Conservation (phyloP, 352 stramenopile genomes). For the Globisporangium splendens region DNA sequence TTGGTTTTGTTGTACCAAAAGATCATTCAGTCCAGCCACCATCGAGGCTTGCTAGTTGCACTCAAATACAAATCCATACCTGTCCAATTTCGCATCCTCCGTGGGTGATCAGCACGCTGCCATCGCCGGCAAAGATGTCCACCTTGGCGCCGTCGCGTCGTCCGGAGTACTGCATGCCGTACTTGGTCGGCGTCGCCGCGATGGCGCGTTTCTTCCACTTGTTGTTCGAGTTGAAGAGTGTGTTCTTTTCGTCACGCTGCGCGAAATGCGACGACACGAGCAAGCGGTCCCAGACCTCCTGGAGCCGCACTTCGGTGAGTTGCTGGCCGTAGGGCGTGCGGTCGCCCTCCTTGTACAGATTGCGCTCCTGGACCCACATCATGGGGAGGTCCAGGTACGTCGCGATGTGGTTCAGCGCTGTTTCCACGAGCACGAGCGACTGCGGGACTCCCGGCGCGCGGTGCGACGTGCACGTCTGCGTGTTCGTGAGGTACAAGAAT, state of each 20-base stretch:
- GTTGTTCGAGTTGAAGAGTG: slow-evolving; percentile 90
- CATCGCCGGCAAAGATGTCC: slow-evolving; percentile 63
- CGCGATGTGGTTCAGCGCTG: slow-evolving; percentile 94
- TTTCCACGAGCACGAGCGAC: slow-evolving; percentile 88
- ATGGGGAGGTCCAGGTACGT: slow-evolving; percentile 62
- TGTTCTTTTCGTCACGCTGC: slow-evolving; percentile 59
- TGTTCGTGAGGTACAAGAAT: slow-evolving; percentile 91
- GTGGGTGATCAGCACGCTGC: slow-evolving; percentile 95
- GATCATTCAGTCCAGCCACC: neutral
- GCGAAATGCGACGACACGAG: slow-evolving; percentile 68
- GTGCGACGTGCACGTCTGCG: slow-evolving; percentile 94
- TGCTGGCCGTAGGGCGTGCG: slow-evolving; percentile 91
- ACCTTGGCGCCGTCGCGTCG: slow-evolving; percentile 32
- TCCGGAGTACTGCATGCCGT: slow-evolving; percentile 94
- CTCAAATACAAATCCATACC: slow-evolving; percentile 46
- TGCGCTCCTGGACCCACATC: slow-evolving; percentile 75
- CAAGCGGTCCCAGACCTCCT: slow-evolving; percentile 75
- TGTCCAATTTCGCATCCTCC: slow-evolving; percentile 97
- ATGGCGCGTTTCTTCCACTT: slow-evolving; percentile 91
- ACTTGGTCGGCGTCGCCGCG: slow-evolving; percentile 85
- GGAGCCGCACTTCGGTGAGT: slow-evolving; percentile 90
- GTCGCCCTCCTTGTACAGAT: slow-evolving; percentile 92
- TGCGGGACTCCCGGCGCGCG: slow-evolving; percentile 94
- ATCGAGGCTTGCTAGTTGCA: neutral
- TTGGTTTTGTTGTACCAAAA: neutral